Evolutionary conservation across 306 rosid genomes (phyloP).

Genomic region (Phaseolus lunatus): DNA sequence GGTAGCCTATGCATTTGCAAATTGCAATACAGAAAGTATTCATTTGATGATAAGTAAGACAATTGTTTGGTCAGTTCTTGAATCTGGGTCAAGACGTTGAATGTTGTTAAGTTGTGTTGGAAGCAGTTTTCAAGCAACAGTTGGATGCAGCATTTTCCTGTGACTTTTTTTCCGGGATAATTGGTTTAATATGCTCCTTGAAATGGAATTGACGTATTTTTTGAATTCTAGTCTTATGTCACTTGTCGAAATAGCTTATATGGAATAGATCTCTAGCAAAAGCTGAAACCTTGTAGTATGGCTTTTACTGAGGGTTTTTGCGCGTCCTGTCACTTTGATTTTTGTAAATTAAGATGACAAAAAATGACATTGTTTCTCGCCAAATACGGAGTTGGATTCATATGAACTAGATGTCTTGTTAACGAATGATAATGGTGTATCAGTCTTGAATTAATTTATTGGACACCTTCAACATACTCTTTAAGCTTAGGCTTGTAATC

Average conservation of each 20-base stretch:
- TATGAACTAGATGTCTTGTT: background rate
- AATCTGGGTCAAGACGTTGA: conserved; percentile 1
- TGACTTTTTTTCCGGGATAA: background rate
- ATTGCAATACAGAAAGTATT: background rate
- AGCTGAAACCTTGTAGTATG: background rate
- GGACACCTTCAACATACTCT: no score
- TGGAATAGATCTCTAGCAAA: background rate
- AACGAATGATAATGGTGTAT: background rate
- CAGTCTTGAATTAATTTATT: no score
- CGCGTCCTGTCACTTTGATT: background rate
- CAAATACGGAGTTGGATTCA: background rate
- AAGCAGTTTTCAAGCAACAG: background rate
- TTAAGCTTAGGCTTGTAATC: no score
- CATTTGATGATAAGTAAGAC: background rate
- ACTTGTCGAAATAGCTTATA: background rate
- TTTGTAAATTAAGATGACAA: background rate
- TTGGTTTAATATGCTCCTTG: background rate
- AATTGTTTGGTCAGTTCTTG: background rate
- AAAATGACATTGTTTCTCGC: background rate
- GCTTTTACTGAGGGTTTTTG: background rate
- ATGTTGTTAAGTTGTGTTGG: background rate
- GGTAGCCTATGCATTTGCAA: conserved; percentile 20
- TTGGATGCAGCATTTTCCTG: background rate
- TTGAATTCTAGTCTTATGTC: background rate
- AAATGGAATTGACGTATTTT: background rate